phyloP scores from a whole-genome alignment of 805 yeast species.

The Saccharomycopsis sp. region DNA sequence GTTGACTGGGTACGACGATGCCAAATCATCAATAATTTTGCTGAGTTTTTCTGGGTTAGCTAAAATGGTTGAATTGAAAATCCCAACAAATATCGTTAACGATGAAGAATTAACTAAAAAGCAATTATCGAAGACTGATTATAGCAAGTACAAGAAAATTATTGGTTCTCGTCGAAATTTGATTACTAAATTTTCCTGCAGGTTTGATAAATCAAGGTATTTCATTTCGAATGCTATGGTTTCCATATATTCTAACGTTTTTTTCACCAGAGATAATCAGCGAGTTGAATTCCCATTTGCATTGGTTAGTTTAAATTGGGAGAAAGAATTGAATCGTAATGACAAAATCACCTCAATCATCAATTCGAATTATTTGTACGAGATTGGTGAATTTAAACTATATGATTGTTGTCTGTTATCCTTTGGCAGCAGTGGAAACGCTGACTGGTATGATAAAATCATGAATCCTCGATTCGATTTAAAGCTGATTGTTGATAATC shows the following conservation, averaged over 20 bases:
- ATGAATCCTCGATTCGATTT: slow-evolving; percentile 13
- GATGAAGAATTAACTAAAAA: background rate
- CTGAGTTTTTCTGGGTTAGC: background rate
- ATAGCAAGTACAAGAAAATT: background rate
- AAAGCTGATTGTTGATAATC: slow-evolving; percentile 11
- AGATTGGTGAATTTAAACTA: background rate
- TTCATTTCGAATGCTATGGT: background rate
- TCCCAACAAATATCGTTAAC: background rate
- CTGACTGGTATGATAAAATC: slow-evolving; percentile 14
- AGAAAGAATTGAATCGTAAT: background rate
- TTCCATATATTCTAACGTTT: background rate
- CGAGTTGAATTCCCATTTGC: slow-evolving; percentile 2
- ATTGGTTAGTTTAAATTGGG: slow-evolving; percentile 12
- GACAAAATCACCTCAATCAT: slow-evolving; percentile 1
- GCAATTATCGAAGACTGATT: background rate
- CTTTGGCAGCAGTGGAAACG: background rate
- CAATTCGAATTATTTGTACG: slow-evolving; percentile 16
- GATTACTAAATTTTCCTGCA: background rate
- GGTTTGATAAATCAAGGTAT: background rate
- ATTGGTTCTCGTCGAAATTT: background rate
- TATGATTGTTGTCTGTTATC: no score
- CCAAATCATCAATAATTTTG: background rate
- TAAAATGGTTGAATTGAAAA: background rate
- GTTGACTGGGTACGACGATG: background rate
- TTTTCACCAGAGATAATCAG: background rate